These are phyloP conservation scores for Populus deltoides DNA, from an alignment of 345 rosid genomes.

Conservation along the genomic window DNA sequence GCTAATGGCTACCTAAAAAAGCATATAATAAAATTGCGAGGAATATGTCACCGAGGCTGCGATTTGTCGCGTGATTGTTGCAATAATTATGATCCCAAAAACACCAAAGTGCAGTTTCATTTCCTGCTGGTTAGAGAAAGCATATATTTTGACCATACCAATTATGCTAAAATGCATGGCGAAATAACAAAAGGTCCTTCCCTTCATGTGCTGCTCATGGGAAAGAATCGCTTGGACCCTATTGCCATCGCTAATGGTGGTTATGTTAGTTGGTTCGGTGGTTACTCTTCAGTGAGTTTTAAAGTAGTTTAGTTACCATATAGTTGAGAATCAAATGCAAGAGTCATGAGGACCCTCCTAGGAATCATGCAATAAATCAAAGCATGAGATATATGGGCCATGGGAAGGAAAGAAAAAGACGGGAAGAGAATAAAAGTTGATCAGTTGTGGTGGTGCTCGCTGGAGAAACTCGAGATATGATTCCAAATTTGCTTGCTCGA, in stretches of 20 bases:
- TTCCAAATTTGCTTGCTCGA: slow-evolving; percentile 41
- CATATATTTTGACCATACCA: background rate
- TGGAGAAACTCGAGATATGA: slow-evolving; percentile 28
- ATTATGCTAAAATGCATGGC: slow-evolving; percentile 1
- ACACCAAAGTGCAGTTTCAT: background rate
- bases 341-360: background rate
- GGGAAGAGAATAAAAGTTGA: background rate
- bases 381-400: slow-evolving; percentile 18
- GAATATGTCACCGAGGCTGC: background rate
- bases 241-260: slow-evolving; percentile 10
- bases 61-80: background rate
- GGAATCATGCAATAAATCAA: slow-evolving; percentile 3
- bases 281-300: slow-evolving; percentile 10
- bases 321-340: background rate
- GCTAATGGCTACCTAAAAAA: background rate
- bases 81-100: background rate
- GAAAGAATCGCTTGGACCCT: background rate
- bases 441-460: background rate
- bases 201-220: background rate
- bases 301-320: background rate
- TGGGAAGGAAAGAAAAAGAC: background rate
- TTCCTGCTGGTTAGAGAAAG: background rate
- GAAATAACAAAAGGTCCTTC: background rate
- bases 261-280: slow-evolving; percentile 30
- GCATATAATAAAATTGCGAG: background rate